Percentiles rank a stretch among this genome's conserved stretches.
phyloP scores from a whole-genome alignment of 225 moss, liverwort and hornwort species.

The Marchantia polymorpha region DNA sequence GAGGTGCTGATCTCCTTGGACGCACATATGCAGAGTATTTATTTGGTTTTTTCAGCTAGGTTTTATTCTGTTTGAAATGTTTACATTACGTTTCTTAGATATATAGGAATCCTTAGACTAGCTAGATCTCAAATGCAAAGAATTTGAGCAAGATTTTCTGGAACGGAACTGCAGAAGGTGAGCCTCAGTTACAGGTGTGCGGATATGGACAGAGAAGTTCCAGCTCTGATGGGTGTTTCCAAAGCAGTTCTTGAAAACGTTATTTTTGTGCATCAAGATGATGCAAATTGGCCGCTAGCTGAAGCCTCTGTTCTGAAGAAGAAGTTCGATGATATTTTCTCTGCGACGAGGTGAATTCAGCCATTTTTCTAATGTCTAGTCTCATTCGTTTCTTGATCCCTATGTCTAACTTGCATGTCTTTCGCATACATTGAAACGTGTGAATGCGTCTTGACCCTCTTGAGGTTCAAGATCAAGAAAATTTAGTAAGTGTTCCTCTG shows the following conservation, averaged over 20 bases:
- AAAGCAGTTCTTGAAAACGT: constrained; percentile 98
- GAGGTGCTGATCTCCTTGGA: constrained; percentile 57
- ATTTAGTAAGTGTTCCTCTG: too few relatives aligned
- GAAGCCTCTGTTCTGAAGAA: constrained; percentile 86
- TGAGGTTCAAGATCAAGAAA: too few relatives aligned
- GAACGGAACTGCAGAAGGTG: constrained; percentile 69
- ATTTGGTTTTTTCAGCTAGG: too few relatives aligned
- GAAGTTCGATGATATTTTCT: constrained; percentile 99
- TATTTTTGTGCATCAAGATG: constrained; percentile 98
- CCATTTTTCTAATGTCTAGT: background rate
- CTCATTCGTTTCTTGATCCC: background rate
- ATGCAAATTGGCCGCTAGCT: constrained; percentile 98
- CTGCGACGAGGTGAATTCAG: constrained; percentile 72
- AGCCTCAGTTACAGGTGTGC: constrained; percentile 98
- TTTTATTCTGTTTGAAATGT: too few relatives aligned
- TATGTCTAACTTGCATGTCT: too few relatives aligned
- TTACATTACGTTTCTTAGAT: too few relatives aligned
- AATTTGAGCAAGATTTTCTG: background rate
- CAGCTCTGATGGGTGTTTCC: constrained; percentile 98
- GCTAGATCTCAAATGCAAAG: background rate
- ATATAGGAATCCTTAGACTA: too few relatives aligned
- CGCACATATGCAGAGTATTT: too few relatives aligned
- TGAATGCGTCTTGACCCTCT: too few relatives aligned
- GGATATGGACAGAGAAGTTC: constrained; percentile 98
- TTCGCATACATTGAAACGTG: too few relatives aligned